Conservation (phyloP, 768 basidiomycete genomes). For the Albatrellus ellisii region DNA sequence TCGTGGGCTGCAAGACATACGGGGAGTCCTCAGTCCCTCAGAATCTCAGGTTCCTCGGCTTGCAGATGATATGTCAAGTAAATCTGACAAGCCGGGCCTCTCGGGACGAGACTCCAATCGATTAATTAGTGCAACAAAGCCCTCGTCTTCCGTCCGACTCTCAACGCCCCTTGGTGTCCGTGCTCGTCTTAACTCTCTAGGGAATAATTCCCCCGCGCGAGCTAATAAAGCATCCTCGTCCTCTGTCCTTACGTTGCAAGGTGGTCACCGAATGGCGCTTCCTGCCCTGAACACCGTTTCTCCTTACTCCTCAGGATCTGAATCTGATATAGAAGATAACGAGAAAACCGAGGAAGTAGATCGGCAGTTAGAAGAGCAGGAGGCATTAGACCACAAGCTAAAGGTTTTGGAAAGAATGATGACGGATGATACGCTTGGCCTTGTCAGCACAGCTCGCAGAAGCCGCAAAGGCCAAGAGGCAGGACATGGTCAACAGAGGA, state of each 20-base stretch:
- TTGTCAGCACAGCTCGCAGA: conserved; percentile 31
- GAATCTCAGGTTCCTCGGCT: conserved; percentile 22
- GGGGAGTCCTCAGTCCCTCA: conserved; percentile 42
- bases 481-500: neutral
- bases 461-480: conserved; percentile 7
- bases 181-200: conserved; percentile 58
- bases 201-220: conserved; percentile 33
- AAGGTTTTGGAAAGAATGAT: conserved; percentile 58
- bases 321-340: conserved; percentile 30
- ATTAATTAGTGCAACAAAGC: conserved; percentile 15
- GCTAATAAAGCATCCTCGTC: conserved; percentile 44
- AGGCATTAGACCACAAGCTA: conserved; percentile 53
- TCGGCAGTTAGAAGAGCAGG: conserved; percentile 51
- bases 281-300: conserved; percentile 7
- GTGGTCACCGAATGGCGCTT: conserved; percentile 6
- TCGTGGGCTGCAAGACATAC: conserved; percentile 61
- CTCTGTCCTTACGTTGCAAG: conserved; percentile 53
- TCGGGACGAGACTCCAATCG: conserved; percentile 12
- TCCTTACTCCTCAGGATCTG: conserved; percentile 15
- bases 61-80: conserved; percentile 2
- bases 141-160: conserved; percentile 31
- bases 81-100: conserved; percentile 8
- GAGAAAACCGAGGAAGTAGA: conserved; percentile 59
- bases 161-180: conserved; percentile 51
- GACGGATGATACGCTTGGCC: conserved; percentile 59